Conservation (phyloP, 2,329 filamentous ascomycete genomes). For the Penicillium sp. region DNA sequence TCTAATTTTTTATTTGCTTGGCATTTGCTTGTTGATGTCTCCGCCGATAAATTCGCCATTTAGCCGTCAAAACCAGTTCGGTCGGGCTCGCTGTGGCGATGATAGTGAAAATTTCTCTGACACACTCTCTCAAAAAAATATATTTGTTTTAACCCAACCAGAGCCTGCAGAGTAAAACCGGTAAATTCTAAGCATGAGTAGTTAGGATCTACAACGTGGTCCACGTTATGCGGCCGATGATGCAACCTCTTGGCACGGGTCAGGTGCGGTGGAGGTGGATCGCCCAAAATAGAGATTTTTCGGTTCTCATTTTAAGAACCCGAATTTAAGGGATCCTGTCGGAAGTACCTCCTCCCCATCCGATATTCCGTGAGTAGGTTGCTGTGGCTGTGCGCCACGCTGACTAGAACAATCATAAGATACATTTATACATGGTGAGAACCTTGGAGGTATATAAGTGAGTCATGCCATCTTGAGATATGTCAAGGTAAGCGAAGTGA, state of each 20-base stretch:
- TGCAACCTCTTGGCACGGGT: conserved; percentile 4
- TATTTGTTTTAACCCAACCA: neutral
- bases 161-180: neutral
- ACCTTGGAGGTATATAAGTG: neutral
- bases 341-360: neutral
- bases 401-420: neutral
- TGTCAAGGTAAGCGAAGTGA: neutral
- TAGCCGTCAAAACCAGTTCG: neutral
- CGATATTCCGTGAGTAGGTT: neutral
- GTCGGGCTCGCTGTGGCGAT: neutral
- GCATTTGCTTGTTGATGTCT: conserved; percentile 1
- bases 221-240: conserved; percentile 1
- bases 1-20: neutral
- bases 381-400: no score
- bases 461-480: neutral
- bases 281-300: neutral
- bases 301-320: no score
- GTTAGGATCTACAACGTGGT: neutral
- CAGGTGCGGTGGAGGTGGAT: neutral
- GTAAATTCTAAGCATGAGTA: neutral
- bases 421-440: neutral
- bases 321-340: no score
- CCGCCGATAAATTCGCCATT: neutral
- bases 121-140: no score
- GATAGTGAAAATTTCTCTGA: neutral